Evolutionary conservation across 2,329 filamentous ascomycete genomes (phyloP), one percentile per base, ranked within the genome.

Genomic region (Aspergillus intermedius): DNA sequence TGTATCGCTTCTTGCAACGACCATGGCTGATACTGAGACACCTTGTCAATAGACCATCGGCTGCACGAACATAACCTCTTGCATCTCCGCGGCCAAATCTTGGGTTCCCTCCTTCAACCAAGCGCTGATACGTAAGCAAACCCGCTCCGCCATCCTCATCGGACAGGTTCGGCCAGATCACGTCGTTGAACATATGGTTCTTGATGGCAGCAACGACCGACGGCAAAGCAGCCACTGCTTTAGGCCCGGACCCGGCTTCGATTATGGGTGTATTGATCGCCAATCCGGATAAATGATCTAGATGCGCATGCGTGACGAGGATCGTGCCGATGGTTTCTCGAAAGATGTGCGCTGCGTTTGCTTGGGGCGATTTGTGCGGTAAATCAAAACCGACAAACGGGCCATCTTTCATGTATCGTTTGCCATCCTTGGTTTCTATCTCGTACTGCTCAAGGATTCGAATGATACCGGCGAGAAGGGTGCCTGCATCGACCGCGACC

Each of bases 151-250:
- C 90, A 65, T 95, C 93, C 70, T 98, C 93, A 62, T 98, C 91
- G 0, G 89, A 94, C 35, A 98, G 73, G 58, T 98, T 98, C 0
- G 93, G 93, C 93, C 93, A 98, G 47, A 97, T 95, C 49, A 95
- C 75, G 62, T 96, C 94, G 70, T 98, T 98, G 75, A 98, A 98
- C 51, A 98, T 88, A 69, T 98, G 91, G 0, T 77, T 83, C 66
- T 95, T 97, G 69, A 98, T 84, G 0, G 91, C 91, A 42, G 88
- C 79, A 45, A 98, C 91, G n/a, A 91, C 95, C 23, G 83, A 85
- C 0, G 91, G 89, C 3, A 97, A 74, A 0, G 87, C 91, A 1
- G 91, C 90, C 12, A 98, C 75, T 21, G 86, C 82, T 69, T 97
- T 98, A 0, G 90, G 88, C 28, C 78, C 75, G 23, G 84, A 82